These are phyloP conservation scores for Canavalia ensiformis DNA, from an alignment of 306 rosid species.

Conservation along the genomic window DNA sequence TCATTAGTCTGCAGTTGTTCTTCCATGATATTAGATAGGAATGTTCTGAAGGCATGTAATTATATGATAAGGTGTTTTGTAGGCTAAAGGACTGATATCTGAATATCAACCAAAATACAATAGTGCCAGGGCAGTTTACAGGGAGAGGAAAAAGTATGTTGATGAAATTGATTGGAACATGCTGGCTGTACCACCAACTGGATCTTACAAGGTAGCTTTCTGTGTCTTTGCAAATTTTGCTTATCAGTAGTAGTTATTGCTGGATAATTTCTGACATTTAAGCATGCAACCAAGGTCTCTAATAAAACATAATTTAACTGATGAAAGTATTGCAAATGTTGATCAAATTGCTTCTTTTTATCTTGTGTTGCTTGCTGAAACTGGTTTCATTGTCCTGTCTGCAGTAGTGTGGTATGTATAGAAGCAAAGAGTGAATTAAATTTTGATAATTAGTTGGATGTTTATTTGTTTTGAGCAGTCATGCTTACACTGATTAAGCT, in stretches of 20 bases:
- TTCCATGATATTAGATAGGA: slow-evolving; percentile 28
- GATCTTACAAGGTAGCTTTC: slow-evolving; percentile 80
- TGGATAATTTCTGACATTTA: slow-evolving; percentile 37
- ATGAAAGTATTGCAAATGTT: slow-evolving; percentile 12
- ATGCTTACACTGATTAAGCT: slow-evolving; percentile 16
- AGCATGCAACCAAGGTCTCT: slow-evolving; percentile 35
- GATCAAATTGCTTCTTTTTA: slow-evolving; percentile 32
- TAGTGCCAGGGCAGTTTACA: slow-evolving; percentile 94
- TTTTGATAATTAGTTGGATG: slow-evolving; percentile 15
- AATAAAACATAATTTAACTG: slow-evolving; percentile 14
- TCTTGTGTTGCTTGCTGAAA: slow-evolving; percentile 4
- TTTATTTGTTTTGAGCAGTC: neutral
- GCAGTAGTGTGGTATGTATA: neutral
- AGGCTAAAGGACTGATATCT: slow-evolving; percentile 95
- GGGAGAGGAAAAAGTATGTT: slow-evolving; percentile 90
- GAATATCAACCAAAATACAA: slow-evolving; percentile 93
- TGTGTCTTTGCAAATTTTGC: slow-evolving; percentile 39
- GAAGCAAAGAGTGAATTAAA: neutral
- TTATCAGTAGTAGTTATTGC: slow-evolving; percentile 9
- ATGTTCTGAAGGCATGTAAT: slow-evolving; percentile 14
- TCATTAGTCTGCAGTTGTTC: slow-evolving; percentile 20
- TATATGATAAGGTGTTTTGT: slow-evolving; percentile 56
- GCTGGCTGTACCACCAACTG: slow-evolving; percentile 97
- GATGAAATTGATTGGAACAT: slow-evolving; percentile 92
- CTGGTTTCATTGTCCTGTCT: slow-evolving; percentile 15